Evolutionary conservation across 306 rosid genomes (phyloP).

Genomic region (Castanea mollissima): DNA sequence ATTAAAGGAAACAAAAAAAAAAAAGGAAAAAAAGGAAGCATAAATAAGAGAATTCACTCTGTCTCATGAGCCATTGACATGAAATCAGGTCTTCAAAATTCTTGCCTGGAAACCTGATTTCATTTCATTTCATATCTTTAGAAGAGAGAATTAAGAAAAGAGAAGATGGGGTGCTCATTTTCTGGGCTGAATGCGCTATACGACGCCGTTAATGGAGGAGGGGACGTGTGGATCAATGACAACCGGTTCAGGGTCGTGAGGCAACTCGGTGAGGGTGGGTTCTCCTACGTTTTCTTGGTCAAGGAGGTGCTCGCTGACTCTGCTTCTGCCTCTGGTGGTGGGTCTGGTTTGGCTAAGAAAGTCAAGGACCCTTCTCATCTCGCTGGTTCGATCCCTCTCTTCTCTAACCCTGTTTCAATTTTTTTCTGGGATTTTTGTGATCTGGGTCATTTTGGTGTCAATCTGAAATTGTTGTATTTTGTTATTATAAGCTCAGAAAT

Average conservation of each 20-base stretch:
- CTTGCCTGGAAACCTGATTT: constrained; percentile 39
- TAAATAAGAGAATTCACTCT: neutral
- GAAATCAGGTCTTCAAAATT: constrained; percentile 55
- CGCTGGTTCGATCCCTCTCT: constrained; percentile 55
- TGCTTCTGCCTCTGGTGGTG: constrained; percentile 32
- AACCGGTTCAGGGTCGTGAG: constrained; percentile 80
- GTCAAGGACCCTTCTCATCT: constrained; percentile 73
- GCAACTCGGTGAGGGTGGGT: constrained; percentile 99
- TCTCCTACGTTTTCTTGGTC: constrained; percentile 80
- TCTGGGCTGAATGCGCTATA: constrained; percentile 87
- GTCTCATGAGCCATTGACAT: constrained; percentile 15
- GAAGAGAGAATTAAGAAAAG: neutral
- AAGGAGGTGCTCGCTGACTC: constrained; percentile 64
- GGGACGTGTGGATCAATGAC: constrained; percentile 97
- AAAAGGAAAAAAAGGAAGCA: neutral
- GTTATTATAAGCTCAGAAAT: neutral
- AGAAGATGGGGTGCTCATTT: constrained; percentile 86
- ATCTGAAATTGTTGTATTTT: neutral
- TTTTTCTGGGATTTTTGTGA: neutral
- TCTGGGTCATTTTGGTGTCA: neutral
- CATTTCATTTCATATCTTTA: neutral
- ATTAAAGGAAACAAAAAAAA: neutral
- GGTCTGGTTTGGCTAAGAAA: constrained; percentile 61
- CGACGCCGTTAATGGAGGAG: constrained; percentile 93
- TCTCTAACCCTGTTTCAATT: neutral